phyloP scores from a whole-genome alignment of 805 yeast genomes.

The Candida sphagnicola region DNA sequence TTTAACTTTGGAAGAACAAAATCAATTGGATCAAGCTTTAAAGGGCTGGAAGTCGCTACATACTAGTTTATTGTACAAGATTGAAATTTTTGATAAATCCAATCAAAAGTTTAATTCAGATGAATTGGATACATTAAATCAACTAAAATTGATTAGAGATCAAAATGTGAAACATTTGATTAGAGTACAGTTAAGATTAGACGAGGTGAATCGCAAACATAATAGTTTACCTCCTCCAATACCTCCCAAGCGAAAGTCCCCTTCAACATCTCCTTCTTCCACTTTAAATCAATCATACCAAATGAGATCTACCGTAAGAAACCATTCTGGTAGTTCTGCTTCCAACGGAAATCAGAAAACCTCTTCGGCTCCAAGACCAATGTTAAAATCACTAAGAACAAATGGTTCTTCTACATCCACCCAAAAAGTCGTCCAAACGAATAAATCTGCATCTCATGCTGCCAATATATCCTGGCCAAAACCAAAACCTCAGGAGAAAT shows the following conservation, averaged over 20 bases:
- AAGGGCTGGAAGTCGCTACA: constrained; percentile 76
- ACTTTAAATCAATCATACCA: constrained; percentile 2
- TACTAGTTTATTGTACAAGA: constrained; percentile 52
- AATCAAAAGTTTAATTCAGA: constrained; percentile 23
- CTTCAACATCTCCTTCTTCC: constrained; percentile 16
- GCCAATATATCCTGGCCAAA: constrained; percentile 29
- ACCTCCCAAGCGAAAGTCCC: constrained; percentile 7
- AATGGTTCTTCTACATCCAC: constrained; percentile 8
- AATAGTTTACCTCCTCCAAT: constrained; percentile 11
- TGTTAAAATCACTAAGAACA: constrained; percentile 30
- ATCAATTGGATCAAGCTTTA: constrained; percentile 50
- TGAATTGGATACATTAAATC: constrained; percentile 23
- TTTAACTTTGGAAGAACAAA: constrained; percentile 53
- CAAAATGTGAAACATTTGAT: constrained; percentile 41
- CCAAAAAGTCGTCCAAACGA: constrained; percentile 11
- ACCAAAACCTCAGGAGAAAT: background rate
- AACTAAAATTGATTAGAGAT: constrained; percentile 35
- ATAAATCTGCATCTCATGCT: constrained; percentile 21
- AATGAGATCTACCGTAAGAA: constrained; percentile 7
- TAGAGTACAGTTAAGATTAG: constrained; percentile 36
- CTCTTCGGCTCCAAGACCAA: constrained; percentile 14
- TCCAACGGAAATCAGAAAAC: constrained; percentile 8
- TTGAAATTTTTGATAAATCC: constrained; percentile 50
- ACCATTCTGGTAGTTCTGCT: constrained; percentile 5
- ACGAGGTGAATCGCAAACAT: constrained; percentile 28